Base-by-base conservation (phyloP, 2,329 filamentous ascomycete species). In the Monilinia fructicola region DNA sequence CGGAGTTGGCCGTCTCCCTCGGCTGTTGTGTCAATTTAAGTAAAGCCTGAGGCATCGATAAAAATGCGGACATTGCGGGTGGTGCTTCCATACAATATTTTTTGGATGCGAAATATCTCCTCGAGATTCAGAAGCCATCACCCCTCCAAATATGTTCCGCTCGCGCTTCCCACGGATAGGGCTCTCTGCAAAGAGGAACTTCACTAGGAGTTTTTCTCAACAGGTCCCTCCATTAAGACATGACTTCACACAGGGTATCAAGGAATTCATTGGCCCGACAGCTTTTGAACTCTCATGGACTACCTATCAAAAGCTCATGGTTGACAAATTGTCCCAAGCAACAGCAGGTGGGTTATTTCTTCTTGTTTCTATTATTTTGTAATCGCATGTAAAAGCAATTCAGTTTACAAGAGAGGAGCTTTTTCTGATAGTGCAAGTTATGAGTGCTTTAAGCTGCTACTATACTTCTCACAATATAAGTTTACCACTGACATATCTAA, bases 251-350 rank as follows among this genome's bases (percentile, higher is more conserved):
- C 67, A 82, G 54, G 85, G 83, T 67, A 82, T 97, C 7, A 84
- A 87, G n/a, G 86, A 87, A 18, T 83, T 98, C 68, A 82, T 97
- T 76, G 88, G 88, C 40, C 78, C 83, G 2, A 81, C 84, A 61
- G 91, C 86, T 65, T 96, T 91, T 78, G 80, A 89, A 66, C 84
- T 91, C 65, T 88, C 93, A 60, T 99, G 92, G 88, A 89, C 84
- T 44, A 83, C 93, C 75, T 96, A 97, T 80, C 93, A 96, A 83
- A 76, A 81, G 48, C 79, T 90, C 71, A 83, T 94, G 74, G 78
- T 93, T 63, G 82, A 92, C 70, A 90, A 90, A 78, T 84, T 98
- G 77, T 96, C 96, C 78, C 79, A 82, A 67, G 78, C 90, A 74
- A 90, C 86, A 69, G 86, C 84, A 70, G 93, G 93, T 93, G 83